Base-by-base conservation (phyloP, 495 filamentous ascomycete species). In the Penicillium waksmanii region DNA sequence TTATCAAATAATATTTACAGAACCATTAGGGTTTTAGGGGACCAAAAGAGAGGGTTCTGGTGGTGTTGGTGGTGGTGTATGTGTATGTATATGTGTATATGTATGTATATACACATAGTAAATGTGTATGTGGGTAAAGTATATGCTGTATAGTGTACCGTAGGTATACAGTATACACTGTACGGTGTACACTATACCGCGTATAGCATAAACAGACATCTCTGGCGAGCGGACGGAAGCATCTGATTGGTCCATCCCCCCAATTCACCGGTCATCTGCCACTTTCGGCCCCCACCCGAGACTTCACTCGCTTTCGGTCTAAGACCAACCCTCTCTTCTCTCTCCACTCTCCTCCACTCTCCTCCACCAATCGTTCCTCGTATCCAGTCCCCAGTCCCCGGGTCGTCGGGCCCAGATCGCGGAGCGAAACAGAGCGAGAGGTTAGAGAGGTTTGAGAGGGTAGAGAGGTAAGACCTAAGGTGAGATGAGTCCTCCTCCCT, bases 211-310 rank as follows among this genome's bases (percentile, higher is more conserved):
- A 19, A 9, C 17, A 18, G 42, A 44, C 42, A 44, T 18, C 42
- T n/a, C 42, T n/a, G n/a, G 42, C 42, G 42, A 44, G 42, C n/a
- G 19, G 1, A 6, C 2, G 0, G 3, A 1, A 0, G 17, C 7
- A 1, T 17, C 42, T 44, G 17, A 44, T 44, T 44, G 42, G 42
- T 5, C 27, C 23, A 23, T 43, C 15, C 12, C 6, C 40, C 40
- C 13, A 44, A 17, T 19, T 18, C 42, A 19, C 42, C n/a, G 42
- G 42, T 44, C 42, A 44, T 44, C 42, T 44, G 42, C 42, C 42
- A 9, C 27, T 2, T 5, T 36, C 34, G 34, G 40, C n/a, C 40
- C 40, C 40, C 40, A 43, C 40, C 34, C 34, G 34, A 36, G 34
- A 36, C 34, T 10, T 9, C 5, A 5, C 34, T 36, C 34, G 34